phyloP scores from a whole-genome alignment of 2,329 filamentous ascomycete species.

The Phoma herbarum region DNA sequence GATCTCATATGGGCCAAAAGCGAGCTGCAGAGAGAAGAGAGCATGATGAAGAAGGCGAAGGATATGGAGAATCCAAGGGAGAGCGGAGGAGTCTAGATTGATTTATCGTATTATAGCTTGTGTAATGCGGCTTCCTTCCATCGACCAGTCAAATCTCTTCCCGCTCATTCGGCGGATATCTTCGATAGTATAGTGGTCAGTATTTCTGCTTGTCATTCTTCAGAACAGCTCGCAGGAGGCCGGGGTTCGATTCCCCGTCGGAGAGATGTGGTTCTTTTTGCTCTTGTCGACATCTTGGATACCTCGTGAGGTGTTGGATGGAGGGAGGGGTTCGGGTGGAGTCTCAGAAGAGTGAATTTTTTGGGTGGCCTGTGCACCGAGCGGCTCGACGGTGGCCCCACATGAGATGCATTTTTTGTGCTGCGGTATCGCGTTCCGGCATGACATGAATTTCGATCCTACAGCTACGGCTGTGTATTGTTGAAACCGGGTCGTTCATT shows the following conservation, averaged over 20 bases:
- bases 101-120: not conserved
- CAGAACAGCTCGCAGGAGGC: conserved; percentile 17
- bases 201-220: not conserved
- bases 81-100: not conserved
- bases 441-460: not conserved
- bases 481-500: too few species aligned
- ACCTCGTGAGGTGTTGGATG: too few species aligned
- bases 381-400: too few species aligned
- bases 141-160: not conserved
- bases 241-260: conserved; percentile 25
- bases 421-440: not conserved
- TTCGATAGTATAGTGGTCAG: conserved; percentile 1
- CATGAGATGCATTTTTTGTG: not conserved
- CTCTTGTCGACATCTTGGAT: too few species aligned
- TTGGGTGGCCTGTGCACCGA: too few species aligned
- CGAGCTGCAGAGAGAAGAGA: conserved; percentile 16
- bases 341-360: too few species aligned
- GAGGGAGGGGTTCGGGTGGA: too few species aligned
- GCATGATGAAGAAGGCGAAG: conserved; percentile 15
- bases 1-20: conserved; percentile 17
- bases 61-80: conserved; percentile 4
- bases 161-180: not conserved
- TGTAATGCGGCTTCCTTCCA: not conserved
- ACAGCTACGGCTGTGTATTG: not conserved
- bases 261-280: conserved; percentile 19